A percentile compares a stretch with the other conserved stretches of the same genome.
phyloP scores from a whole-genome alignment of 1,139 yeast genomes.

The Hanseniaspora sp. region DNA sequence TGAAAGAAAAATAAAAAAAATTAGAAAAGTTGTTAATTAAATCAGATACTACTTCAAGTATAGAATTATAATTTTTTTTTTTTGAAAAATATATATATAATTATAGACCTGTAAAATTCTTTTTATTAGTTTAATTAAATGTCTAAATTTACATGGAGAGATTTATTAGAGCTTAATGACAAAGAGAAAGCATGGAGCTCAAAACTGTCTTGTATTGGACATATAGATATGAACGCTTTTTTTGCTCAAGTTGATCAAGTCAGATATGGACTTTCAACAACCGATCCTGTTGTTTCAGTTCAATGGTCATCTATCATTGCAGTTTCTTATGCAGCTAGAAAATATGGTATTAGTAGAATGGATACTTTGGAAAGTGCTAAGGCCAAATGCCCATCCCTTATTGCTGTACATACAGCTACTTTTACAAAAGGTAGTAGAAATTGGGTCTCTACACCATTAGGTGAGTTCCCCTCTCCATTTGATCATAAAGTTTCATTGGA shows the following conservation, averaged over 20 bases:
- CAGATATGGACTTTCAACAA: slow-evolving; percentile 49
- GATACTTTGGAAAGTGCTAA: slow-evolving; percentile 58
- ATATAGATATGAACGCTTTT: slow-evolving; percentile 86
- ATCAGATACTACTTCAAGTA: too few species aligned
- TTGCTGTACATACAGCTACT: slow-evolving; percentile 87
- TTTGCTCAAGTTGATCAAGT: slow-evolving; percentile 90
- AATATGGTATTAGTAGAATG: slow-evolving; percentile 70
- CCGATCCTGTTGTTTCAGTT: slow-evolving; percentile 84
- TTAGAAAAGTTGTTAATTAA: too few species aligned
- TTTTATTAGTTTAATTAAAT: slow-evolving; percentile 18
- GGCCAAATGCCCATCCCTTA: slow-evolving; percentile 60
- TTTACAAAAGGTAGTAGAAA: slow-evolving; percentile 74
- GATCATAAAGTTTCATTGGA: slow-evolving; percentile 78
- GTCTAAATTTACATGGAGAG: slow-evolving; percentile 38
- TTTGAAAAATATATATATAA: too few species aligned
- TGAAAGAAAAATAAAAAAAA: too few species aligned
- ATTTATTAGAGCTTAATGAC: slow-evolving; percentile 41
- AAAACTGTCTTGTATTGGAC: slow-evolving; percentile 72
- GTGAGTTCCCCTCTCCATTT: slow-evolving; percentile 34
- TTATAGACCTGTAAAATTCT: too few species aligned
- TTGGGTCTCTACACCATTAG: slow-evolving; percentile 53
- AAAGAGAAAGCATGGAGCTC: slow-evolving; percentile 41
- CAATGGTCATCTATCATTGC: slow-evolving; percentile 91
- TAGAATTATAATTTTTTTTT: not conserved
- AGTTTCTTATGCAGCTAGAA: slow-evolving; percentile 78